Percentiles rank a stretch among this genome's conserved stretches.
phyloP scores from a whole-genome alignment of 2,329 filamentous ascomycete genomes.

The Falciphora oryzae region DNA sequence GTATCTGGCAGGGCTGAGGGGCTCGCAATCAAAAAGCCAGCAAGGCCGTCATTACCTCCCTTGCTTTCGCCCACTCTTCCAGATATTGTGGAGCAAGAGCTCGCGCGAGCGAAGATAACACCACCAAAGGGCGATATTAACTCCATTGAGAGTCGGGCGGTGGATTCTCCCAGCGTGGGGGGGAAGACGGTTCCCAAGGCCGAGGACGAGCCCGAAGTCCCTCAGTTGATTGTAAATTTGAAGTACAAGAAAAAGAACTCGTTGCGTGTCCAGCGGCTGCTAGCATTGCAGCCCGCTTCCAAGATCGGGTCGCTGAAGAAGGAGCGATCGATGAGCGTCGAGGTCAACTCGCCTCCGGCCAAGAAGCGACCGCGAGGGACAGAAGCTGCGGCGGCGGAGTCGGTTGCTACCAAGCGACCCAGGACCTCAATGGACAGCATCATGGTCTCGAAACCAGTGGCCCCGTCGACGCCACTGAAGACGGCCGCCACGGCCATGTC shows the following conservation, averaged over 20 bases:
- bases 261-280: constrained; percentile 39
- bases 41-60: constrained; percentile 32
- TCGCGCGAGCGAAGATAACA: constrained; percentile 31
- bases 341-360: constrained; percentile 32
- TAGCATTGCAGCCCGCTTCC: constrained; percentile 38
- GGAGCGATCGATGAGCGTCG: constrained; percentile 37
- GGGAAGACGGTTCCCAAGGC: constrained; percentile 31
- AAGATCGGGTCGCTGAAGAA: constrained; percentile 31
- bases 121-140: constrained; percentile 20
- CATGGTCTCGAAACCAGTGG: constrained; percentile 25
- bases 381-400: constrained; percentile 26
- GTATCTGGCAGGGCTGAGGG: constrained; percentile 19
- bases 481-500: constrained; percentile 41
- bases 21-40: constrained; percentile 30
- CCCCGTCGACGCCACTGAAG: constrained; percentile 47
- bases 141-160: constrained; percentile 18
- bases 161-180: constrained; percentile 26
- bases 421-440: constrained; percentile 28
- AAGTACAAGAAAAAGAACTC: constrained; percentile 42
- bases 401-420: constrained; percentile 30
- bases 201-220: constrained; percentile 27
- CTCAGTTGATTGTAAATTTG: constrained; percentile 36
- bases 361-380: constrained; percentile 43
- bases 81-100: constrained; percentile 42
- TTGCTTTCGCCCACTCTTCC: constrained; percentile 53